Base-by-base conservation (phyloP, 257 asterid genomes). In the Forsythia suspensa region DNA sequence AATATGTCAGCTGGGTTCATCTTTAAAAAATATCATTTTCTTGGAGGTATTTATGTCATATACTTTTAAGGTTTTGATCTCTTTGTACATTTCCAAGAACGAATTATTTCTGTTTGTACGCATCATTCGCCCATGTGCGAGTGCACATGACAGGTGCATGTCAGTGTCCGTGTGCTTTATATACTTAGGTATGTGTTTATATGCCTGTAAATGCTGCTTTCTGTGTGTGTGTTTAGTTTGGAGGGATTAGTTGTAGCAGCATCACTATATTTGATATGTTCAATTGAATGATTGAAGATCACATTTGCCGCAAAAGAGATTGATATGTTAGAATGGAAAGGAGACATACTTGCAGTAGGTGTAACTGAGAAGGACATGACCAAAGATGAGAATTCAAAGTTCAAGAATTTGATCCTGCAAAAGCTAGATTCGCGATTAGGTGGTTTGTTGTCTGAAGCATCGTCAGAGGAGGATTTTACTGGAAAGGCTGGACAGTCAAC, bases 401-500 rank as follows among this genome's bases (percentile, higher is more conserved):
- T 96, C 82, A 89, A 90, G 83, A 94, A 96, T 84, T 65, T 80
- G 12, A 77, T 86, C 76, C 87, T 96, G 88, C 95, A 89, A 77
- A 92, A 90, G 82, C 81, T 96, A 69, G 99, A 96, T 84, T 86
- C 87, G 39, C 84, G 88, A 78, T 82, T 96, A 65, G 91, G 89
- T 71, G 99, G 97, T 68, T 81, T 90, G 87, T 82, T 96, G 74
- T 89, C 97, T 9, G 97, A 92, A 80, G 96, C 89, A 66, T 90
- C 98, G 21, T 75, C 84, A 0, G 98, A 94, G 90, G 98, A 96
- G 85, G 97, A 93, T 75, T 96, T 96, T 82, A 88, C 91, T 4
- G 99, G 99, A 55, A 94, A 96, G 84, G 76, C 91, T 0, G 99
- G 99, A 63, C 98, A 92, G 83, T 92, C 97, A 8, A 90, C 97